Evolutionary conservation across 2,329 filamentous ascomycete species (phyloP).

Genomic region (Grosmannia penicillata): DNA sequence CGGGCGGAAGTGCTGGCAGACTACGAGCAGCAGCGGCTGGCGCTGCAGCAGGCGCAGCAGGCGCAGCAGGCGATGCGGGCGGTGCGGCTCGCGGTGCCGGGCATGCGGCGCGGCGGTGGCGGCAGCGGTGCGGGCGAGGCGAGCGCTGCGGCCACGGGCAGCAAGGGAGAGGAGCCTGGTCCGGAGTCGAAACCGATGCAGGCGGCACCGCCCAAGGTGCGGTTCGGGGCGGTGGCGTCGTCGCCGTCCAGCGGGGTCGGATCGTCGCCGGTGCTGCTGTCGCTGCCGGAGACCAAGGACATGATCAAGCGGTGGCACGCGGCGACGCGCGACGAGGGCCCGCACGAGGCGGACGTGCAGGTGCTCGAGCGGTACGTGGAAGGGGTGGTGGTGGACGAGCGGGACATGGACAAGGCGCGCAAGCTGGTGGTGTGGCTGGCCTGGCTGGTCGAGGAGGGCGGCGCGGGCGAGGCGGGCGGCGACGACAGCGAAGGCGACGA

Average conservation of each 20-base stretch:
- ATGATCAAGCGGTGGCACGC: constrained; percentile 65
- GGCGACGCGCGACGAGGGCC: constrained; percentile 58
- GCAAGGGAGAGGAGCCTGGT: too few species aligned
- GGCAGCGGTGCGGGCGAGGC: too few species aligned
- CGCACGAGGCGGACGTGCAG: constrained; percentile 63
- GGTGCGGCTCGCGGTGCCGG: constrained; percentile 31
- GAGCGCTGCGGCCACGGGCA: too few species aligned
- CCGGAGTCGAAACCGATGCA: too few species aligned
- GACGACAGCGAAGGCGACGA: neutral
- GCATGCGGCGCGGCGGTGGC: too few species aligned
- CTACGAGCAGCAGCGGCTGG: constrained; percentile 45
- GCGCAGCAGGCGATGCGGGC: constrained; percentile 21
- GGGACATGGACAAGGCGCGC: constrained; percentile 74
- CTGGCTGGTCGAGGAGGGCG: constrained; percentile 37
- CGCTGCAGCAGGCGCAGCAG: constrained; percentile 1
- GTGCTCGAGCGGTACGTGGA: constrained; percentile 59
- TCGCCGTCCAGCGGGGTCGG: neutral
- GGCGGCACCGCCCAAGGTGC: constrained; percentile 28
- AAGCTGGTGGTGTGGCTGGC: constrained; percentile 68
- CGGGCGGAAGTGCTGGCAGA: constrained; percentile 65
- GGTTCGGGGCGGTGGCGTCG: constrained; percentile 28
- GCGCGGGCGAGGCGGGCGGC: constrained; percentile 6
- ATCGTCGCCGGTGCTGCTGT: constrained; percentile 19
- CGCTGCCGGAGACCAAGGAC: constrained; percentile 47
- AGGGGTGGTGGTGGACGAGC: constrained; percentile 60